Base-by-base conservation (phyloP, 2,329 filamentous ascomycete species). In the Hymenoscyphus fructigenus region DNA sequence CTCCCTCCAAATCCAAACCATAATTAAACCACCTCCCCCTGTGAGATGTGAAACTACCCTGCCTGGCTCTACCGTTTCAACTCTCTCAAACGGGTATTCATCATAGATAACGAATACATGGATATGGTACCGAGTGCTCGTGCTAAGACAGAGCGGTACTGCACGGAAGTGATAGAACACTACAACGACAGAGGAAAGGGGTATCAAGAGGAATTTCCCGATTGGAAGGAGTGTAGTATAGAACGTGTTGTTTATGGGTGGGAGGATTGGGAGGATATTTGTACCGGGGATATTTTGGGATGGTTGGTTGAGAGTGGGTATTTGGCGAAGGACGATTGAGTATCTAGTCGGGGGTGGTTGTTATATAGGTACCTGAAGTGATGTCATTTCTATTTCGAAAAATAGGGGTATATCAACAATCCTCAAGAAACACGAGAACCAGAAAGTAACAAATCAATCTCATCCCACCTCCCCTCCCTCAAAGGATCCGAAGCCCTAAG, bases 401-500 rank as follows among this genome's bases (percentile, higher is more conserved):
- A 4, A 17, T 6, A 17, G 17, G 44, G 44, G 44, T n/a, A n/a
- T n/a, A n/a, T n/a, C n/a, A n/a, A n/a, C n/a, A n/a, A n/a, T n/a
- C n/a, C n/a, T n/a, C n/a, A n/a, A n/a, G n/a, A n/a, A n/a, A n/a
- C n/a, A n/a, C n/a, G n/a, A n/a, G n/a, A n/a, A n/a, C 38, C 20
- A 56, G 44, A 56, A 23, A 61, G 23, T 23, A 28, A 7, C 4
- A 56, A 12, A 34, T 73, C 72, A 1, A 75, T 60, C 62, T 74
- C 74, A 64, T 73, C 68, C 76, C 76, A 78, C 62, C 75, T 73
- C 26, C 76, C 76, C 34, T 38, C 65, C 57, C 75, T 67, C 55
- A 76, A 67, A 4, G 73, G 74, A 68, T 78, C 76, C 12, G 77
- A 55, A 38, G 71, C 72, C 29, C 70, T 66, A 9, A 78, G 61